Percentiles rank a stretch among this genome's conserved stretches.
phyloP scores from a whole-genome alignment of 2,329 filamentous ascomycete species.

The Diaporthe capsici region DNA sequence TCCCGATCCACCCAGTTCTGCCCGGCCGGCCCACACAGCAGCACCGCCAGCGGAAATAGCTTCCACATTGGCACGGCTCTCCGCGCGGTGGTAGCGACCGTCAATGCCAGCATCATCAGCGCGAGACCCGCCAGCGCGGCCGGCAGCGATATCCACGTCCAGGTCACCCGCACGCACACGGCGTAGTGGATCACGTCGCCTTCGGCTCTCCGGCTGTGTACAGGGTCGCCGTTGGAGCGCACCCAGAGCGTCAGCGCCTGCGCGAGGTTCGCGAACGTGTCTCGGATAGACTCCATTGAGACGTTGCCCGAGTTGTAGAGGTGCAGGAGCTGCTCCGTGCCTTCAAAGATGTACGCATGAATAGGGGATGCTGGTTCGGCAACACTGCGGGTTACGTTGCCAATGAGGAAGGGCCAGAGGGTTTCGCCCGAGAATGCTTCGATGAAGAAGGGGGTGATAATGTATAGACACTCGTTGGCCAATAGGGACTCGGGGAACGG shows the following conservation, averaged over 20 bases:
- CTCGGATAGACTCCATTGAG: background rate
- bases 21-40: constrained; percentile 26
- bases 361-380: too few species aligned
- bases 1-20: constrained; percentile 7
- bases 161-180: constrained; percentile 23
- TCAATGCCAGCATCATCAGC: background rate
- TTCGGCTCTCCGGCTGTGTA: background rate
- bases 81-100: constrained; percentile 3
- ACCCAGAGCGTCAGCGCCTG: constrained; percentile 9
- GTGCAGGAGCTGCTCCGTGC: background rate
- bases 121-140: background rate
- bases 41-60: constrained; percentile 7
- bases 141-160: constrained; percentile 32
- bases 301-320: constrained; percentile 1
- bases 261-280: constrained; percentile 19
- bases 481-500: constrained; percentile 12
- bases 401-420: background rate
- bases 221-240: background rate
- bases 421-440: accelerated
- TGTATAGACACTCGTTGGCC: background rate
- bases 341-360: background rate
- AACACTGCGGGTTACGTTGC: background rate
- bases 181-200: constrained; percentile 18
- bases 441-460: background rate
- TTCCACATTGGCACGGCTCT: constrained; percentile 24